A percentile compares a stretch with the other conserved stretches of the same genome.
These are phyloP conservation scores for Acrocalymma vagum DNA, from an alignment of 2,329 filamentous ascomycete genomes.

Conservation along the genomic window DNA sequence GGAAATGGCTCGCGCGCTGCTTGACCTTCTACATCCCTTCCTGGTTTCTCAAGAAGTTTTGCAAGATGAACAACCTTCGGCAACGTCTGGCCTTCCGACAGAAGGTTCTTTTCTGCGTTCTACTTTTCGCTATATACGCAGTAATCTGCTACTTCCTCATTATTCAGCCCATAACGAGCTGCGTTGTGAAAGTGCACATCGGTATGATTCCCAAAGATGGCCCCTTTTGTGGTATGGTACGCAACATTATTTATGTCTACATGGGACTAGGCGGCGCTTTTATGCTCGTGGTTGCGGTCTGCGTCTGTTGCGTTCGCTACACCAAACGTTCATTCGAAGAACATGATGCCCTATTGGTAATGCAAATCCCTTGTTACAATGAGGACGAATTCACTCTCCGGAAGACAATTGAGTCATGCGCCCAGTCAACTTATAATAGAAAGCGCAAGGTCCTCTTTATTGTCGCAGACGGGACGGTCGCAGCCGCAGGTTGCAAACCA, in stretches of 20 bases:
- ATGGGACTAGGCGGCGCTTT: constrained; percentile 1
- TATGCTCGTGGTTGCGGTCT: constrained; percentile 3
- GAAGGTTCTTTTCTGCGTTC: constrained; percentile 2
- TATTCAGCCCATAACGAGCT: not conserved
- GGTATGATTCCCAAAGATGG: constrained; percentile 1
- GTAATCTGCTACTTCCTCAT: not conserved
- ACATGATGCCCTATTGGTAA: not conserved
- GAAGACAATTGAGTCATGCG: constrained; percentile 3
- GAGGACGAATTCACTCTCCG: constrained; percentile 1
- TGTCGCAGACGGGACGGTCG: constrained; percentile 3
- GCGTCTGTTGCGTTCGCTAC: not conserved
- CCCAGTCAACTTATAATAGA: not conserved
- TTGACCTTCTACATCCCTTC: constrained; percentile 3
- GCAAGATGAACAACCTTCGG: constrained; percentile 4
- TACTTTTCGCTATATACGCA: constrained; percentile 1
- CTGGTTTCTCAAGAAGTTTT: constrained; percentile 4
- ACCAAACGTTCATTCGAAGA: not conserved
- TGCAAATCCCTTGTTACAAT: constrained; percentile 5
- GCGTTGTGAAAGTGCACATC: constrained; percentile 1
- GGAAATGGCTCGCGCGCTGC: not conserved
- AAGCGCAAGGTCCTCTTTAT: constrained; percentile 4
- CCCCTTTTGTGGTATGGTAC: not conserved
- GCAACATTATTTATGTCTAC: constrained; percentile 2
- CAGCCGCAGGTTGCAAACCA: constrained; percentile 1
- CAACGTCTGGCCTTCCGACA: constrained; percentile 3